Base-by-base conservation (phyloP, 2,329 filamentous ascomycete genomes). In the Dactylonectria macrodidyma region DNA sequence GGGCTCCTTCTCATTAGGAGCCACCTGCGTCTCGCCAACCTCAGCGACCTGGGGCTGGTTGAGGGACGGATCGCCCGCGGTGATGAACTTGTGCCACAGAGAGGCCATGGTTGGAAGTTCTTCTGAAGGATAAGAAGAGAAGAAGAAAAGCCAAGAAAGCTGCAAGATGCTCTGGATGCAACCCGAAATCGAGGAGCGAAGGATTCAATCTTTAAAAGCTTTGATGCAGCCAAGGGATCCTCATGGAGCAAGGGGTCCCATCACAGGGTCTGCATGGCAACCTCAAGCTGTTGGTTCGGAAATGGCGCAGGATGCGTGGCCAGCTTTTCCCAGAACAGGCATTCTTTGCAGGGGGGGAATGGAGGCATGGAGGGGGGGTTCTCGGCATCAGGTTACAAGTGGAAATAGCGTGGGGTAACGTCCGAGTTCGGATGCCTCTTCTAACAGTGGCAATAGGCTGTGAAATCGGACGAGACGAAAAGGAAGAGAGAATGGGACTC, bases 21-120 rank as follows among this genome's bases (percentile, higher is more conserved):
- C 52, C 9, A 54, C 66, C 8, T 62, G 67, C 38, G 56, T 12
- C 54, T 74, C 62, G 33, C 59, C 61, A 34, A 52, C 58, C 30
- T 68, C 64, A 67, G 51, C 62, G 34, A 58, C 64, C 19, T 57
- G 58, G 38, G 59, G 44, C 59, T 52, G 50, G 4, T 7, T 11
- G 30, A 30, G 26, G 26, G 26, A 4, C 26, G 26, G 26, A 30
- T 52, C 50, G 50, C 19, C n/a, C 16, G 50, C 30, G 16, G 50
- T 44, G 26, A 30, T 4, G 26, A 30, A 30, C 26, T 30, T 30
- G 26, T 30, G 26, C 26, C 26, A 30, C 26, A 30, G 26, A 30
- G 26, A 30, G 26, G 26, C 26, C 26, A 30, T 30, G 26, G 4
- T 10, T 46, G 10, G 10, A 12, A 6, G 41, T 47, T 24, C 9